Base-by-base conservation (phyloP, 2,329 filamentous ascomycete species). In the Trichoderma breve region DNA sequence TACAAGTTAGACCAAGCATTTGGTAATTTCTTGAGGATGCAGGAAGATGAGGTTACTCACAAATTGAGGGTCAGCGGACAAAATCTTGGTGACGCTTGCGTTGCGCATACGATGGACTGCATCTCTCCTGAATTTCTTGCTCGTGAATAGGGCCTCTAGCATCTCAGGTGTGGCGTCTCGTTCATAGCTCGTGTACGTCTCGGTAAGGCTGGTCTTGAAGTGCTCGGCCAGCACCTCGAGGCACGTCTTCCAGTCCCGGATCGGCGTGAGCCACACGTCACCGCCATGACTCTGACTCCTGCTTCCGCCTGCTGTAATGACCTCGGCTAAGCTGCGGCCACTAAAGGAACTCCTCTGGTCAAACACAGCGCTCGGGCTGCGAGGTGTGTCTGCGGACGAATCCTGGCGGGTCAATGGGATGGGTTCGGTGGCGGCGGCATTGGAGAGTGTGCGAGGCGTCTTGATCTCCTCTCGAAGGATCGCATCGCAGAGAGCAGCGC, bases 81-180 rank as follows among this genome's bases (percentile, higher is more conserved):
- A 79, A 58, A 84, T 80, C 66, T 81, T 79, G 36, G 81, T 82
- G 15, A 86, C 79, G 72, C 83, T 84, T 3, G 81, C 80, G 70
- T 84, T 84, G 72, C 84, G 81, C 84, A 86, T 86, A 60, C 82
- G 80, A 60, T 81, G 76, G 5, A 87, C 84, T 1, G 83, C 79
- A 21, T 82, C 80, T 26, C 78, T 81, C 8, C 85, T 82, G n/a
- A 83, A 82, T 1, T 74, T 76, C 68, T 82, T 83, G 72, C 83
- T 83, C 11, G 75, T 77, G 60, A 87, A 83, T 0, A 87, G 76
- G 2, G 78, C 76, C 21, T 86, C 82, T 3, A 85, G 75, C 77
- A 84, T 83, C 32, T 82, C 79, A 7, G 79, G 79, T 0, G 84
- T 84, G 5, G 82, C 82, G 47, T 84, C 81, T 7, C 80, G 81